These are phyloP conservation scores for Galeopsis tetrahit DNA, from an alignment of 257 asterid genomes.

Conservation along the genomic window DNA sequence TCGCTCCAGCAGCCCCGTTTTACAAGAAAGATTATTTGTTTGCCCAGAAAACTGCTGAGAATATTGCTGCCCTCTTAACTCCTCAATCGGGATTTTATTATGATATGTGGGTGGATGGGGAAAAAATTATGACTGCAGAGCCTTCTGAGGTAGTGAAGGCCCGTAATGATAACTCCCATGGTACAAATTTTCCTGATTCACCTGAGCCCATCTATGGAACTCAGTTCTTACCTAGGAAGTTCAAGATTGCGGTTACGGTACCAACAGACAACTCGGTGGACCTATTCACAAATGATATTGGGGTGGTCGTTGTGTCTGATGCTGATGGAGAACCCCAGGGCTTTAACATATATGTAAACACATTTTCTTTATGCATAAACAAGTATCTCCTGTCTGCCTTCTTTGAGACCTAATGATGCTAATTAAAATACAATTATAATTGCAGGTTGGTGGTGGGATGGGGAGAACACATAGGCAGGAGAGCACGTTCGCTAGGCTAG, in stretches of 20 bases:
- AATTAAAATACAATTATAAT: slow-evolving; percentile 15
- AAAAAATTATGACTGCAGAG: slow-evolving; percentile 81
- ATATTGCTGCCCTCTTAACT: slow-evolving; percentile 89
- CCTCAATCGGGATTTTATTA: slow-evolving; percentile 99
- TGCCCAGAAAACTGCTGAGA: slow-evolving; percentile 95
- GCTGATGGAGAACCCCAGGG: slow-evolving; percentile 95
- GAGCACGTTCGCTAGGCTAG: slow-evolving; percentile 82
- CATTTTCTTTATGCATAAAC: slow-evolving; percentile 14
- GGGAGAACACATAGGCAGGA: slow-evolving; percentile 95
- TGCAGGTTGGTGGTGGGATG: slow-evolving; percentile 99
- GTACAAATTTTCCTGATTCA: slow-evolving; percentile 88
- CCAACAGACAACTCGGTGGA: slow-evolving; percentile 96
- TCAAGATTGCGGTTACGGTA: slow-evolving; percentile 92
- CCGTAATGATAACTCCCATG: slow-evolving; percentile 86
- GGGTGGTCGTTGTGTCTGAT: slow-evolving; percentile 77
- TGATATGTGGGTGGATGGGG: slow-evolving; percentile 99
- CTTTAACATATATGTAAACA: slow-evolving; percentile 81
- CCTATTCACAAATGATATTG: slow-evolving; percentile 89
- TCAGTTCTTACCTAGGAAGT: slow-evolving; percentile 97
- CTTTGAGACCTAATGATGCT: slow-evolving; percentile 12
- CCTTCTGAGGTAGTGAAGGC: slow-evolving; percentile 89
- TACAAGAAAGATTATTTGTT: slow-evolving; percentile 73
- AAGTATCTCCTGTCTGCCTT: slow-evolving; percentile 20
- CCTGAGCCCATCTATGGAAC: slow-evolving; percentile 98
- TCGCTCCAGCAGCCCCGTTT: slow-evolving; percentile 93